Evolutionary conservation across 306 rosid species (phyloP), one percentile per base, ranked within the genome.

Genomic region (Casuarina equisetifolia): DNA sequence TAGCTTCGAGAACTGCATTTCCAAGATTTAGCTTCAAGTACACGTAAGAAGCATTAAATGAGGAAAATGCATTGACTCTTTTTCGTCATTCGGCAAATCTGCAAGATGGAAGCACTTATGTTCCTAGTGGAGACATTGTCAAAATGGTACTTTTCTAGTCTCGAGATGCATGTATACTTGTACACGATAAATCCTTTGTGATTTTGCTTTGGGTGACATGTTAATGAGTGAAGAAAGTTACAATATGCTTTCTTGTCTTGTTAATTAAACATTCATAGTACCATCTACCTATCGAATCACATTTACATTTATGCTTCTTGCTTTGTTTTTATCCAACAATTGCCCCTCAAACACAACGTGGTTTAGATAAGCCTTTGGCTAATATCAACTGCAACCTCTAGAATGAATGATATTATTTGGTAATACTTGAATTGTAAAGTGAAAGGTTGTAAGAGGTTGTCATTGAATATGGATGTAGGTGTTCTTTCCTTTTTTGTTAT

Each of bases 1-100:
- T 91, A 59, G 91, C 93, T 51, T 89, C 95, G 40, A 83, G 93
- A 66, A 80, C 59, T 38, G 64, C 73, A 62, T 85, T 88, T 58
- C 75, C 77, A 42, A 58, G 70, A 44, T 69, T 80, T 69, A 51
- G 79, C 54, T 48, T 75, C 55, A 46, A 53, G 1, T 80, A 75
- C 52, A 12, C 49, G 64, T 77, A 91, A 75, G 13, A 79, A 40
- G 72, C 86, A 10, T 76, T 91, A 69, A 52, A 8, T 76, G 74
- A 81, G n/a, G 78, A 75, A 68, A 85, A 91, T 76, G 86, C 92
- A 38, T 52, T 64, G 69, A 64, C 71, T n/a, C 90, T 91, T 73
- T 88, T 93, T 69, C 66, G 7, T 3, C 86, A 74, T 48, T 76
- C 83, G n/a, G 90, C 93, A 50, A 55, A 48, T 17, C 46, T 82